phyloP scores from a whole-genome alignment of 2,329 filamentous ascomycete genomes.

The Colletotrichum lini region DNA sequence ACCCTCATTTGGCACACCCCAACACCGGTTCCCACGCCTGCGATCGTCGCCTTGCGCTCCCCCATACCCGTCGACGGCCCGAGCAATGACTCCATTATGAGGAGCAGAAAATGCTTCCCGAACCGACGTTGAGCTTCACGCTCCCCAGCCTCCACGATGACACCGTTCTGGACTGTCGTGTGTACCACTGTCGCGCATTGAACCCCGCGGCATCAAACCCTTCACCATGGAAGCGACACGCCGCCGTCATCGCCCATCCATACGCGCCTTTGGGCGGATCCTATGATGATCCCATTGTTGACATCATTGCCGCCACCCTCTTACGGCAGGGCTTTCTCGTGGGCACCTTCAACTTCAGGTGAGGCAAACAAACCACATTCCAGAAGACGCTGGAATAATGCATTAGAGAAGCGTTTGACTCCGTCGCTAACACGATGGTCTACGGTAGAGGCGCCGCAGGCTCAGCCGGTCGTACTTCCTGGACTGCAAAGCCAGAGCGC shows the following conservation, averaged over 20 bases:
- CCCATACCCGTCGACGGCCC: not conserved
- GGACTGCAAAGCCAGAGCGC: conserved; percentile 86
- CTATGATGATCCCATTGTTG: conserved; percentile 86
- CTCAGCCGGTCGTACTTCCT: conserved; percentile 85
- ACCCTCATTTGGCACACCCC: not conserved
- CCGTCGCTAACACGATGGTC: conserved; percentile 3
- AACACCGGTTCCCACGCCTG: not conserved
- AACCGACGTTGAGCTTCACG: conserved; percentile 76
- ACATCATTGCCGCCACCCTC: conserved; percentile 74
- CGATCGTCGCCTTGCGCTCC: not conserved
- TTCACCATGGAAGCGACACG: conserved; percentile 62
- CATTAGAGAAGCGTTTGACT: conserved; percentile 1
- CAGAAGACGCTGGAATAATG: not conserved
- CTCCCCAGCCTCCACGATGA: conserved; percentile 90
- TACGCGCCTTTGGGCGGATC: conserved; percentile 90
- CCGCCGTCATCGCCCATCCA: conserved; percentile 85
- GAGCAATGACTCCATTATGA: conserved; percentile 41
- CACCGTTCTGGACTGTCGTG: conserved; percentile 81
- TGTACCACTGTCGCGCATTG: conserved; percentile 79
- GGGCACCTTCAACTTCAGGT: conserved; percentile 94
- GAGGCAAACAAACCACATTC: conserved; percentile 42
- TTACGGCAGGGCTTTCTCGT: conserved; percentile 82
- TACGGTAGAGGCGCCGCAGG: conserved; percentile 77
- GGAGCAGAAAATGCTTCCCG: conserved; percentile 64
- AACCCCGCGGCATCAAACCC: conserved; percentile 49